These are phyloP conservation scores for Dittrichia graveolens DNA, from an alignment of 129 eudicot species.

Conservation along the genomic window DNA sequence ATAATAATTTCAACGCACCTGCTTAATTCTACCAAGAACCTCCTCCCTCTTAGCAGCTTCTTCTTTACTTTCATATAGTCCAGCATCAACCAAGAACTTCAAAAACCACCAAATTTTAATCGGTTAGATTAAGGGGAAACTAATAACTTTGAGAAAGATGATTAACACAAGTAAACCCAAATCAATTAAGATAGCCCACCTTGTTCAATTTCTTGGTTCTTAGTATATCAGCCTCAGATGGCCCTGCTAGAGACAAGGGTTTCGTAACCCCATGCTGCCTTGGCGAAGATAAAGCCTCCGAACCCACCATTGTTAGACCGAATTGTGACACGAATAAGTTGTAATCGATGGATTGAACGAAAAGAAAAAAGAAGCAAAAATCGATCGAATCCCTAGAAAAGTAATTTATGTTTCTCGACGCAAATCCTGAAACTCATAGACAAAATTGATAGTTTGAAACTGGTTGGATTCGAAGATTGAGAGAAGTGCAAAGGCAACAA, in stretches of 20 bases:
- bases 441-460: constrained; percentile 10
- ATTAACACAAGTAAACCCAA: not conserved
- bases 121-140: too few species aligned
- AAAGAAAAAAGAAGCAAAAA: not conserved
- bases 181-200: constrained; percentile 35
- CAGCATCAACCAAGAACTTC: constrained; percentile 73
- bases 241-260: constrained; percentile 66
- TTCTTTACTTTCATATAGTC: constrained; percentile 70
- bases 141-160: not conserved
- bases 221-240: constrained; percentile 45
- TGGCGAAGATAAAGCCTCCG: constrained; percentile 46
- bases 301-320: constrained; percentile 38
- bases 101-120: not conserved
- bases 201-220: constrained; percentile 59
- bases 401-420: not conserved
- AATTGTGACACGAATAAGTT: not conserved
- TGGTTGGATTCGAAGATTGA: not conserved
- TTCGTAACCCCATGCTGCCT: constrained; percentile 69
- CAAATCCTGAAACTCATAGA: not conserved
- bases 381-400: constrained; percentile 10
- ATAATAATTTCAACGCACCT: constrained; percentile 41
- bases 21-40: constrained; percentile 59
- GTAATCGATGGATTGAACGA: constrained; percentile 3
- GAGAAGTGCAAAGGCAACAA: constrained; percentile 8
- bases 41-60: constrained; percentile 64